These are phyloP conservation scores for Xerocomus cyaneibrunnescens DNA, from an alignment of 1,284 basidiomycete species.

Conservation along the genomic window DNA sequence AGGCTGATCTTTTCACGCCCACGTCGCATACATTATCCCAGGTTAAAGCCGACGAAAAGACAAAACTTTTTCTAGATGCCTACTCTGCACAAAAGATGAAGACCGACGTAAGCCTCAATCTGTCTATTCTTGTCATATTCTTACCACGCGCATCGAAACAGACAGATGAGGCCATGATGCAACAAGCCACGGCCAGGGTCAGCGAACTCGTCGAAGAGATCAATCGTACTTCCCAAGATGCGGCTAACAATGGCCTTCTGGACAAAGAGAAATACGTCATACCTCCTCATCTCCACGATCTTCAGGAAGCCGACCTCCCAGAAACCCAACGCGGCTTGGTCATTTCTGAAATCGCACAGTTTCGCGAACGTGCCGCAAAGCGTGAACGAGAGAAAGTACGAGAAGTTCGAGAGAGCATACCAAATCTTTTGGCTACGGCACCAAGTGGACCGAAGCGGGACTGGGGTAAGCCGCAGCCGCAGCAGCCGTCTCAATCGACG, in stretches of 20 bases:
- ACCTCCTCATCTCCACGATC: conserved; percentile 91
- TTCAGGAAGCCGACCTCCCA: conserved; percentile 94
- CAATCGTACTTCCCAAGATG: conserved; percentile 61
- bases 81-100: conserved; percentile 77
- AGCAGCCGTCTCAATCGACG: conserved; percentile 40
- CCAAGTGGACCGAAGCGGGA: conserved; percentile 76
- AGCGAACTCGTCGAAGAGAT: conserved; percentile 59
- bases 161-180: conserved; percentile 56
- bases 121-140: not conserved
- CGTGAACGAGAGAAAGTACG: conserved; percentile 82
- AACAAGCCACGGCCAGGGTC: conserved; percentile 57
- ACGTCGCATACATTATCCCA: conserved; percentile 38
- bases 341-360: conserved; percentile 92
- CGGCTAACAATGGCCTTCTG: conserved; percentile 61
- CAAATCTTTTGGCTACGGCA: conserved; percentile 35
- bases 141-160: conserved; percentile 30
- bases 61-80: conserved; percentile 80
- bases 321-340: conserved; percentile 93
- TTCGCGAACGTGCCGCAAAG: conserved; percentile 84
- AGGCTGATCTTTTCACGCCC: conserved; percentile 36
- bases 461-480: conserved; percentile 65
- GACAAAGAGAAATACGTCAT: conserved; percentile 84
- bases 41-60: conserved; percentile 95
- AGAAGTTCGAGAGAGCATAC: conserved; percentile 63
- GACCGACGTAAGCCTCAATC: conserved; percentile 57